phyloP scores from a whole-genome alignment of 495 filamentous ascomycete genomes.

The Daldinia bambusicola region DNA sequence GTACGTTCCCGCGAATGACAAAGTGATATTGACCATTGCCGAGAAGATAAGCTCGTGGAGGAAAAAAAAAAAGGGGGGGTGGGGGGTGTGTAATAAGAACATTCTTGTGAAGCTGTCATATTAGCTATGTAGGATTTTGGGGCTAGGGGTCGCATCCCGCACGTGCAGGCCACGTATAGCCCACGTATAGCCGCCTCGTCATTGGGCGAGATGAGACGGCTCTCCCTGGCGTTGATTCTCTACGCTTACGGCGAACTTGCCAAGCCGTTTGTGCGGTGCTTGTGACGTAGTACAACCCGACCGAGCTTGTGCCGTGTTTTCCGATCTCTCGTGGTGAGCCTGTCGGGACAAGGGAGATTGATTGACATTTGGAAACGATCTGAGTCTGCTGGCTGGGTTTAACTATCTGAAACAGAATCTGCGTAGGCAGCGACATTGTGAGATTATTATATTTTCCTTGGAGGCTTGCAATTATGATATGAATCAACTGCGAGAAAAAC shows the following conservation, averaged over 20 bases:
- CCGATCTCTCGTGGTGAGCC: conserved; percentile 11
- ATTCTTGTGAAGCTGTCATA: conserved; percentile 5
- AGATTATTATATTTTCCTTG: not conserved
- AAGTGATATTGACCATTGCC: not conserved
- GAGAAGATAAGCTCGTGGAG: not conserved
- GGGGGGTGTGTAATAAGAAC: too few species aligned
- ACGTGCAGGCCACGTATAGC: conserved; percentile 30
- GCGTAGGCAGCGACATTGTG: not conserved
- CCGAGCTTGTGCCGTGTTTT: conserved; percentile 33
- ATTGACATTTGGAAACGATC: conserved; percentile 3
- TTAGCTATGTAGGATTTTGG: not conserved
- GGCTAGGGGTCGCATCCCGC: conserved; percentile 16
- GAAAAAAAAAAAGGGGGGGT: too few species aligned
- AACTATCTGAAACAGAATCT: conserved; percentile 2
- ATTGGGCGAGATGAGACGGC: conserved; percentile 22
- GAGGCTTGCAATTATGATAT: conserved; percentile 10
- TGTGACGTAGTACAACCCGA: conserved; percentile 34
- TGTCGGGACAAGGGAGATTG: not conserved
- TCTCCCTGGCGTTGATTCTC: conserved; percentile 5
- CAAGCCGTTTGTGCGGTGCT: conserved; percentile 26
- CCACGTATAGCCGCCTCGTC: conserved; percentile 16
- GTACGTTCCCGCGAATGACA: conserved; percentile 1
- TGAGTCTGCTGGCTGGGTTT: too few species aligned
- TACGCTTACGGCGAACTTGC: conserved; percentile 10
- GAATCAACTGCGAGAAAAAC: conserved; percentile 20